Base-by-base conservation (phyloP, 306 rosid genomes). In the Cicer bijugum region DNA sequence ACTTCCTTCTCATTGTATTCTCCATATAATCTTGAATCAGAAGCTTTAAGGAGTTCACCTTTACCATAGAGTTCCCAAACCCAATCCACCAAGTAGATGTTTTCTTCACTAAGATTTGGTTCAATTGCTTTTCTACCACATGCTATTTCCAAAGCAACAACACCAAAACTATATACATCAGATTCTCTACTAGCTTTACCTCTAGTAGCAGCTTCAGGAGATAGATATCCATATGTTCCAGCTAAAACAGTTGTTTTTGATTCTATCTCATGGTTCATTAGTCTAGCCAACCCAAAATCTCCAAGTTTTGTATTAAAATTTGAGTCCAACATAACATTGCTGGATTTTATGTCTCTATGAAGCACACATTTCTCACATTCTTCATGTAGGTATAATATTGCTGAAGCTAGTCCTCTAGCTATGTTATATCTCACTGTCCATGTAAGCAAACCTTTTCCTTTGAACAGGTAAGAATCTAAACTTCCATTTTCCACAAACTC, bases 401-500 rank as follows among this genome's bases (percentile, higher is more conserved):
- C 84, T 3, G 84, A 81, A 74, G 80, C 82, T 33, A 84, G 43
- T 4, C 81, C 85, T 40, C 60, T 52, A 20, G 77, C 81, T 12
- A 84, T 78, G 2, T 78, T 60, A 8, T 78, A 78, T 52, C 88
- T 82, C 7, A 50, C 58, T n/a, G 7, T 14, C 88, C 88, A 81
- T 66, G 51, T 38, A 16, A 79, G 8, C 15, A 81, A 28, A 15
- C 74, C 61, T 59, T 48, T 68, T 1, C 74, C 74, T 64, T 23
- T 55, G 10, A 69, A 78, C 8, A 82, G 74, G 45, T 78, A 66
- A 62, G 40, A 71, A 84, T 84, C 85, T 38, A 84, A 75, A 47
- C 88, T 84, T 61, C 88, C 85, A 60, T 81, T 82, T 45, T 65
- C 8, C 82, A 75, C 37, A 46, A 78, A 78, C 82, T 84, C 88